These are phyloP conservation scores for Brettanomyces anomalus DNA, from an alignment of 805 yeast species.

Conservation along the genomic window DNA sequence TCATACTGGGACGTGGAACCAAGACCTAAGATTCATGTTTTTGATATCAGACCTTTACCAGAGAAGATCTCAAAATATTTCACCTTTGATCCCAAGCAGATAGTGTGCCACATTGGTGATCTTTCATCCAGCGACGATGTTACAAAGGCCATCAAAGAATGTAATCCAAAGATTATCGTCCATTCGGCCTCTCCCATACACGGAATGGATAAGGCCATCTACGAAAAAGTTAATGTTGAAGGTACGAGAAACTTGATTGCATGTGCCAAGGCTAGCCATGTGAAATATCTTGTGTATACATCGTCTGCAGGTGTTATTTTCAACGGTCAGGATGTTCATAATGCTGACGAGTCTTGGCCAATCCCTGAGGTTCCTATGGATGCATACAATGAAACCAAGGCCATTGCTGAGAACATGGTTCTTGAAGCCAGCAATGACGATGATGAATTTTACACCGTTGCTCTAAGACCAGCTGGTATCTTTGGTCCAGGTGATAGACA, in stretches of 20 bases:
- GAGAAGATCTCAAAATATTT: constrained; percentile 60
- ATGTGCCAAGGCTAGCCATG: constrained; percentile 42
- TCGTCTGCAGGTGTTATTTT: constrained; percentile 97
- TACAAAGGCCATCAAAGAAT: constrained; percentile 43
- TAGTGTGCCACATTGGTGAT: constrained; percentile 72
- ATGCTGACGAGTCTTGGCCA: constrained; percentile 93
- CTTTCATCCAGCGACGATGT: constrained; percentile 70
- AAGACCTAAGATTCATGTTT: constrained; percentile 69
- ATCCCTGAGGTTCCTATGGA: constrained; percentile 91
- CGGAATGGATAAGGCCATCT: constrained; percentile 72
- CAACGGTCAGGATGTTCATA: constrained; percentile 85
- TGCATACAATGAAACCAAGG: constrained; percentile 92
- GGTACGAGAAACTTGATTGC: constrained; percentile 75
- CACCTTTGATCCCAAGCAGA: constrained; percentile 54
- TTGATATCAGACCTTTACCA: constrained; percentile 87
- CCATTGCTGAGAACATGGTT: constrained; percentile 78
- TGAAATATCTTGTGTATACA: constrained; percentile 78
- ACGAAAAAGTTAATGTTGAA: constrained; percentile 80
- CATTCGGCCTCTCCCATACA: constrained; percentile 97
- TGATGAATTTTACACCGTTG: constrained; percentile 60
- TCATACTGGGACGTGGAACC: constrained; percentile 64
- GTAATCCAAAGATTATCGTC: constrained; percentile 68
- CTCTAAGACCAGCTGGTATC: constrained; percentile 94
- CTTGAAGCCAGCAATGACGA: constrained; percentile 58
- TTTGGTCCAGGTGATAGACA: constrained; percentile 99